Evolutionary conservation across 805 yeast genomes (phyloP), one percentile per base, ranked within the genome.

Genomic region (Wickerhamomyces rabaulensis): DNA sequence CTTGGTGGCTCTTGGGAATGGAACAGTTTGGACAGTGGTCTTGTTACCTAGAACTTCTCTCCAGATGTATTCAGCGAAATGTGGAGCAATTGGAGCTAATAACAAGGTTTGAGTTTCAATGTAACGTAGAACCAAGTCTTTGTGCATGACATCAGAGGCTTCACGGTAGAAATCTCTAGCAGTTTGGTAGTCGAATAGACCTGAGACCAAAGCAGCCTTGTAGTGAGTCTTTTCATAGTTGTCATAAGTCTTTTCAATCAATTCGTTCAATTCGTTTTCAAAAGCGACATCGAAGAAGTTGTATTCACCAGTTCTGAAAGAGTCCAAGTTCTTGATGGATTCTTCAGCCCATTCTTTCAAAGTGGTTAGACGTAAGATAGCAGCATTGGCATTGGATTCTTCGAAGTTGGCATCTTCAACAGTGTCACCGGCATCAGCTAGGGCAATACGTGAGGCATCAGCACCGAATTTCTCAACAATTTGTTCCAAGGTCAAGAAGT

Each of bases 331-430:
- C 53, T 73, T 74, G 36, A 83, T 68, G 45, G 80, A 71, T 47
- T 86, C 94, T 66, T 91, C 97, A 64, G 87, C 79, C 99, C 99
- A 94, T 68, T 91, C 98, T 66, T 88, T 92, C 67, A 92, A 76
- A 46, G 88, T 92, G 67, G 79, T 86, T 65, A 94, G 77, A 72
- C 99, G 87, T 66, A 94, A 78, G 65, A 94, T 91, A 22, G 98
- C 97, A 41, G 99, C 97, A 62, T 94, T 94, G 46, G 99, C 99
- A 62, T 84, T 91, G 50, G 89, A 73, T 71, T 94, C 99, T 62
- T 94, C 99, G 63, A 94, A 87, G 74, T 94, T 94, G 44, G 99
- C 99, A 68, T 94, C 99, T 71, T 94, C 99, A 56, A 90, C 81
- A 39, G 94, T 75, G 66, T 94, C 99, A 74, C 99, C 99, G 44